Conservation (phyloP, 805 yeast genomes). For the Scheffersomyces stipitis region DNA sequence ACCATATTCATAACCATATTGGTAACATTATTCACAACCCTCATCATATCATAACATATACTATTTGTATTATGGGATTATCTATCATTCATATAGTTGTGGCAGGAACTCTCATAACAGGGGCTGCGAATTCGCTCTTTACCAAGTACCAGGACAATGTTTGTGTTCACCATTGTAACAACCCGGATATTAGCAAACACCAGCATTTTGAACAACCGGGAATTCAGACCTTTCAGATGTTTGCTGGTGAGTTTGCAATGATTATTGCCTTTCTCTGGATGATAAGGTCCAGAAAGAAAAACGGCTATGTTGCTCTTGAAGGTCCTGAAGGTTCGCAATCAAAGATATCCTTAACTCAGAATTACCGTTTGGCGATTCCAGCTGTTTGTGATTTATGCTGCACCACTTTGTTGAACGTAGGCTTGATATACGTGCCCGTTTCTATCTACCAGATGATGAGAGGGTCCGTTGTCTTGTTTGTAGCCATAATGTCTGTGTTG, state of each 20-base stretch:
- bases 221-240: slow-evolving; percentile 78
- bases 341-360: slow-evolving; percentile 12
- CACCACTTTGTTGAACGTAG: slow-evolving; percentile 76
- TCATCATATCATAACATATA: no score
- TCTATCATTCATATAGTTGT: slow-evolving; percentile 12
- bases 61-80: background rate
- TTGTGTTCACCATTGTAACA: slow-evolving; percentile 57
- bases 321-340: slow-evolving; percentile 6
- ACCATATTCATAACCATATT: no score
- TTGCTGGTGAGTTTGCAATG: slow-evolving; percentile 64
- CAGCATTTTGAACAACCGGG: slow-evolving; percentile 72
- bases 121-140: slow-evolving; percentile 70
- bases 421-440: slow-evolving; percentile 71
- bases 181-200: slow-evolving; percentile 42
- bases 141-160: slow-evolving; percentile 78
- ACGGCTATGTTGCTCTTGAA: slow-evolving; percentile 15
- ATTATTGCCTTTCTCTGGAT: slow-evolving; percentile 39
- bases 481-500: slow-evolving; percentile 65
- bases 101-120: slow-evolving; percentile 61
- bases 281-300: slow-evolving; percentile 12
- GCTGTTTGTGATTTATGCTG: slow-evolving; percentile 70
- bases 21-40: no score
- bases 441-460: slow-evolving; percentile 85
- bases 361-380: slow-evolving; percentile 50
- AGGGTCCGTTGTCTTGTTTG: slow-evolving; percentile 74